phyloP scores from a whole-genome alignment of 805 yeast genomes.

The Starmerella asiatica region DNA sequence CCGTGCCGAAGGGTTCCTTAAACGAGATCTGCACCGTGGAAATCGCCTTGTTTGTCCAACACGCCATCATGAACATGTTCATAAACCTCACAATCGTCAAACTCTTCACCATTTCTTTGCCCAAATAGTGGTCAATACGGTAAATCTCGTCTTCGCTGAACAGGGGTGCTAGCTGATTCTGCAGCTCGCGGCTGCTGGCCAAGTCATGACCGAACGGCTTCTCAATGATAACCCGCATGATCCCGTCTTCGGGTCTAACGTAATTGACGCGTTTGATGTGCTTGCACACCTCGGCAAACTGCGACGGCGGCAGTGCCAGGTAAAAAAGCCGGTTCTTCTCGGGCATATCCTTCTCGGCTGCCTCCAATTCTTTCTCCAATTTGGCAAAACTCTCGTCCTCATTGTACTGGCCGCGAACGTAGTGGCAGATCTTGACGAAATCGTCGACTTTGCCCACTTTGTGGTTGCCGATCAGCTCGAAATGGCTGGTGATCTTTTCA shows the following conservation, averaged over 20 bases:
- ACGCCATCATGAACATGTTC: slow-evolving; percentile 72
- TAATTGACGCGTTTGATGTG: slow-evolving; percentile 58
- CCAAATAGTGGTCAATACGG: slow-evolving; percentile 94
- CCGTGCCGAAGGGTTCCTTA: slow-evolving; percentile 98
- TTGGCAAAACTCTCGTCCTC: slow-evolving; percentile 54
- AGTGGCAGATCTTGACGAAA: slow-evolving; percentile 53
- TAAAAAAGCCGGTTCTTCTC: slow-evolving; percentile 72
- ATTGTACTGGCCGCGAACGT: slow-evolving; percentile 72
- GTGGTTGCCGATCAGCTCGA: slow-evolving; percentile 41
- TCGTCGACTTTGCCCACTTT: slow-evolving; percentile 34
- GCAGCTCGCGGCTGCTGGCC: slow-evolving; percentile 62
- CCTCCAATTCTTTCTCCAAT: slow-evolving; percentile 42
- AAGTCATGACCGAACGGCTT: slow-evolving; percentile 96
- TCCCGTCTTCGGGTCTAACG: slow-evolving; percentile 43
- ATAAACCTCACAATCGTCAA: slow-evolving; percentile 80
- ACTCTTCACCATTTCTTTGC: slow-evolving; percentile 96
- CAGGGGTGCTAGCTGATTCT: slow-evolving; percentile 63
- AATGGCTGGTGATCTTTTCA: slow-evolving; percentile 47
- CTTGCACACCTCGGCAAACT: slow-evolving; percentile 64
- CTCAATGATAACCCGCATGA: slow-evolving; percentile 76
- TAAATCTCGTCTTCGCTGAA: slow-evolving; percentile 83
- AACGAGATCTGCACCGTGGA: slow-evolving; percentile 75
- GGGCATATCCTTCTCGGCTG: slow-evolving; percentile 39
- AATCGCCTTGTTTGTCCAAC: slow-evolving; percentile 75
- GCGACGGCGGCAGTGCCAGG: slow-evolving; percentile 90